A percentile compares a stretch with the other conserved stretches of the same genome.
Conservation (phyloP, 345 rosid genomes). For the Triadica sebifera region DNA sequence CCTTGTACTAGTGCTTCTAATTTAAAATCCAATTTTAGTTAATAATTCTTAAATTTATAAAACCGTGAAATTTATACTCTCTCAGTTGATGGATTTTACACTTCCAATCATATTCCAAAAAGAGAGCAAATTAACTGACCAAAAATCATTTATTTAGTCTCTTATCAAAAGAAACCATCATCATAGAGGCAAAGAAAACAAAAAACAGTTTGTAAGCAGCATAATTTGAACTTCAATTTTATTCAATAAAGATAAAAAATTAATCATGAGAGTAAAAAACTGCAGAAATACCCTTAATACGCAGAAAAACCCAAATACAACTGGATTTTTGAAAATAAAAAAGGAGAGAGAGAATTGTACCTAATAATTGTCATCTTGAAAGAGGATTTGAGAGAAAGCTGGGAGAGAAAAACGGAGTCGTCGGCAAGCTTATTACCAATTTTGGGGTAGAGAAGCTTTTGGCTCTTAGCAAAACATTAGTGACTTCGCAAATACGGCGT, state of each 20-base stretch:
- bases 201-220: background rate
- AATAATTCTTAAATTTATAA: background rate
- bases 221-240: background rate
- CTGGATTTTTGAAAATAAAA: background rate
- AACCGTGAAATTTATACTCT: background rate
- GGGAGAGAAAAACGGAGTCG: conserved; percentile 64
- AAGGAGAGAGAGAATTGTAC: conserved; percentile 28
- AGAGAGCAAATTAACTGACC: background rate
- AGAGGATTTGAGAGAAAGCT: conserved; percentile 74
- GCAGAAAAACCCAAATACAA: background rate
- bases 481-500: conserved; percentile 80
- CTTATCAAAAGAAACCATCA: background rate
- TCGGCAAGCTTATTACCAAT: conserved; percentile 81
- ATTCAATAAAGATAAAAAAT: background rate
- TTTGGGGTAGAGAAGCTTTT: conserved; percentile 95
- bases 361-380: conserved; percentile 98
- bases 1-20: too few species aligned
- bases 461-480: conserved; percentile 81
- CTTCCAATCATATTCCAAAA: background rate
- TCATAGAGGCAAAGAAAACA: background rate
- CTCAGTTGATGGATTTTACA: background rate
- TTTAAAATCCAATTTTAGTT: too few species aligned
- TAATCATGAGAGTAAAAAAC: background rate
- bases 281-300: background rate
- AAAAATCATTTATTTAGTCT: too few species aligned